phyloP scores from a whole-genome alignment of 2,329 filamentous ascomycete genomes.

The Aureobasidium sp. region DNA sequence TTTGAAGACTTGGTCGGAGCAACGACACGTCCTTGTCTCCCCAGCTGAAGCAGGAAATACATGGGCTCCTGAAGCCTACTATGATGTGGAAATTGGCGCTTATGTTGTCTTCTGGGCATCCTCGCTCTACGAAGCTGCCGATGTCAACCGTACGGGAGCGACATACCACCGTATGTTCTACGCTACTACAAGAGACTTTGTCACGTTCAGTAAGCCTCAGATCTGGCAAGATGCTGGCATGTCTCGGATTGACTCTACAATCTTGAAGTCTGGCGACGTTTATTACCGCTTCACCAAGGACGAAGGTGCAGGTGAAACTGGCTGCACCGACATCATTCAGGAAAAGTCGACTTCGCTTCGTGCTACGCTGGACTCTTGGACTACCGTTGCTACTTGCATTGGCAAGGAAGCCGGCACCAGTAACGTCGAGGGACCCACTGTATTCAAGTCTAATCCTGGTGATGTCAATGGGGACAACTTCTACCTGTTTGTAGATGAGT shows the following conservation, averaged over 20 bases:
- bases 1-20: slow-evolving; percentile 45
- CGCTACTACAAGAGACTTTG: slow-evolving; percentile 45
- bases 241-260: slow-evolving; percentile 48
- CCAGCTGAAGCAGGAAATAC: slow-evolving; percentile 47
- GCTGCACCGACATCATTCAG: slow-evolving; percentile 50
- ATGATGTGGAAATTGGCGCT: slow-evolving; percentile 36
- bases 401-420: slow-evolving; percentile 44
- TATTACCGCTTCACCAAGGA: slow-evolving; percentile 53
- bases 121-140: slow-evolving; percentile 38
- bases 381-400: slow-evolving; percentile 42
- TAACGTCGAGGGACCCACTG: slow-evolving; percentile 47
- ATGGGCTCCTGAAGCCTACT: slow-evolving; percentile 49
- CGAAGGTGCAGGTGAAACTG: slow-evolving; percentile 43
- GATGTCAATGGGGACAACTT: slow-evolving; percentile 48
- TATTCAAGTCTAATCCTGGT: slow-evolving; percentile 45
- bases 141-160: slow-evolving; percentile 35
- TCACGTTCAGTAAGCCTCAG: slow-evolving; percentile 42
- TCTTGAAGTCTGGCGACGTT: slow-evolving; percentile 36
- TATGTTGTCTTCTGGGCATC: slow-evolving; percentile 45
- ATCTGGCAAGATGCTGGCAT: slow-evolving; percentile 48
- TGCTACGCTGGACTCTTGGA: slow-evolving; percentile 39
- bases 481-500: slow-evolving; percentile 52
- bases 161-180: slow-evolving; percentile 50
- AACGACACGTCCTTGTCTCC: slow-evolving; percentile 45
- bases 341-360: slow-evolving; percentile 41